phyloP scores from a whole-genome alignment of 164 flowering plant species.

The Santalum album region DNA sequence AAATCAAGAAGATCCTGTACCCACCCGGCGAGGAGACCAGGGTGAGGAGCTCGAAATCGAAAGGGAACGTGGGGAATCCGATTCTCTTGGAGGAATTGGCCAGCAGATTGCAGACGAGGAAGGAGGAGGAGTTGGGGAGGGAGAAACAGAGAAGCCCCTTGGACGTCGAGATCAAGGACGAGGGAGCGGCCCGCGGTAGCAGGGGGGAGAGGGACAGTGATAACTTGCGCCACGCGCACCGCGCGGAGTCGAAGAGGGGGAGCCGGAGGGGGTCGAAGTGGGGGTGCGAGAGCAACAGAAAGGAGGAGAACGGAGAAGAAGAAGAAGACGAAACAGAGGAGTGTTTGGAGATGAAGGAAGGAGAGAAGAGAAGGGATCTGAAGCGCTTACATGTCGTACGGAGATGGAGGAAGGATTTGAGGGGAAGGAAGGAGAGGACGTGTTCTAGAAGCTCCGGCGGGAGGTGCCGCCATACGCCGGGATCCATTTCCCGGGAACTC shows the following conservation, averaged over 20 bases:
- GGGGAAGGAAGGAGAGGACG: slow-evolving; percentile 50
- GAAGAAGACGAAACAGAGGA: slow-evolving; percentile 17
- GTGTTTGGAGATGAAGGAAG: slow-evolving; percentile 40
- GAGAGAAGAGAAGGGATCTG: slow-evolving; percentile 49
- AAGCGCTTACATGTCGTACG: slow-evolving; percentile 61
- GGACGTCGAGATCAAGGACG: slow-evolving; percentile 38
- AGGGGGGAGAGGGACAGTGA: slow-evolving; percentile 19
- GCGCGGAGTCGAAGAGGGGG: slow-evolving; percentile 37
- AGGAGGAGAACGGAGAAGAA: slow-evolving; percentile 27
- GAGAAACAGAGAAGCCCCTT: slow-evolving; percentile 62
- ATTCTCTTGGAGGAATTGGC: slow-evolving; percentile 28
- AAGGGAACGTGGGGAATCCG: slow-evolving; percentile 36
- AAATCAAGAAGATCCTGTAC: slow-evolving; percentile 25
- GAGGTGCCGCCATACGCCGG: slow-evolving; percentile 48
- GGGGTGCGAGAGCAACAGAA: slow-evolving; percentile 63
- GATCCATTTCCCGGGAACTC: slow-evolving; percentile 37
- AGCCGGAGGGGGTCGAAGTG: slow-evolving; percentile 22
- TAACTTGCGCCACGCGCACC: slow-evolving; percentile 37
- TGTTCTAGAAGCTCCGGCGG: slow-evolving; percentile 57
- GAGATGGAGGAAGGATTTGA: slow-evolving; percentile 34
- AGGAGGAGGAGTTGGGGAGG: slow-evolving; percentile 27
- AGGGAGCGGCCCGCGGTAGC: slow-evolving; percentile 6
- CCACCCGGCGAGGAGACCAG: slow-evolving; percentile 16
- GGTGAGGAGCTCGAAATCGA: slow-evolving; percentile 30
- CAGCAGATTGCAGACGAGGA: slow-evolving; percentile 49